phyloP scores from a whole-genome alignment of 164 flowering plant species.

The Hamamelis virginiana region DNA sequence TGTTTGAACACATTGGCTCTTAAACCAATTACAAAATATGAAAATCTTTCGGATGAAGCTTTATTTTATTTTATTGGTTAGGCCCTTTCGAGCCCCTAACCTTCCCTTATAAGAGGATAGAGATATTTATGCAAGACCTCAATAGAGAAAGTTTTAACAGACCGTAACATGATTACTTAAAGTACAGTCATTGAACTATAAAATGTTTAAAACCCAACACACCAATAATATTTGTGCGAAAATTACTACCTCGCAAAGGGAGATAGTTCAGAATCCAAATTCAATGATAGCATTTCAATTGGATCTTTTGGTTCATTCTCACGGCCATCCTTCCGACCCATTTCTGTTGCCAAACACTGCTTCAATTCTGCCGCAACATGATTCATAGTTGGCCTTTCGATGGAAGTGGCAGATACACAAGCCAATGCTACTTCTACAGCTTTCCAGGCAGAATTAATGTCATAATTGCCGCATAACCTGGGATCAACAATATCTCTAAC shows the following conservation, averaged over 20 bases:
- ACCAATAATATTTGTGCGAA: background rate
- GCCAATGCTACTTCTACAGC: conserved; percentile 44
- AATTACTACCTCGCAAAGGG: conserved; percentile 5
- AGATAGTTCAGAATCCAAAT: background rate
- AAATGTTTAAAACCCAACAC: background rate
- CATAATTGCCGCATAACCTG: conserved; percentile 30
- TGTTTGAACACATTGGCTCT: too few species aligned
- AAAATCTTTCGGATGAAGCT: too few species aligned
- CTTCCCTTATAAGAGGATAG: too few species aligned
- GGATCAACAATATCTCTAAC: conserved; percentile 36
- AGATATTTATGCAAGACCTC: too few species aligned
- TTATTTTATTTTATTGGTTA: too few species aligned
- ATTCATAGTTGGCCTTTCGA: conserved; percentile 40
- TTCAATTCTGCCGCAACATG: conserved; percentile 30
- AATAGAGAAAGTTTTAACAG: too few species aligned
- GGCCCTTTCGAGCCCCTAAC: too few species aligned
- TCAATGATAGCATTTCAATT: background rate
- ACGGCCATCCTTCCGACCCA: background rate
- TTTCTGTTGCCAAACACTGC: conserved; percentile 31
- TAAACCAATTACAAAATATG: too few species aligned
- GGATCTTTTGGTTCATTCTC: background rate
- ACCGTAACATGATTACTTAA: too few species aligned
- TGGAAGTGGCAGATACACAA: conserved; percentile 28
- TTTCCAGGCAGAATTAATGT: conserved; percentile 41
- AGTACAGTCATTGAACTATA: too few species aligned